Evolutionary conservation across 2,329 filamentous ascomycete genomes (phyloP), one percentile per base, ranked within the genome.

Genomic region (Pestalotiopsis sp.): DNA sequence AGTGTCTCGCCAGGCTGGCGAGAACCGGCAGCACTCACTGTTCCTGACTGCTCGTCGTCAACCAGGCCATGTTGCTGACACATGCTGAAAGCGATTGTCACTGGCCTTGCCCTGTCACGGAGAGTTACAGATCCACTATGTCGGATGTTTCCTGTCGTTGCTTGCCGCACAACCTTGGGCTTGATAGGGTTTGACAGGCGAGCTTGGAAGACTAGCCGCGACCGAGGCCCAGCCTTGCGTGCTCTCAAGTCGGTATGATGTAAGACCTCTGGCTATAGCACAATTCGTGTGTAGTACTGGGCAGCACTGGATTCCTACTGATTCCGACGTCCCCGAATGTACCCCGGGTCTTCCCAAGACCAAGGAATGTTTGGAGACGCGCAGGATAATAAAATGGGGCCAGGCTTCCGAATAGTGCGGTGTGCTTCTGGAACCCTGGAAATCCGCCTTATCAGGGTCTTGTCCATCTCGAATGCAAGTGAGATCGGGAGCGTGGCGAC

Each of bases 51-150:
- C 14, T 27, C 31, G n/a, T 69, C 69, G 14, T 23, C 17, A 14
- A 20, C 61, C 70, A 36, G 31, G 39, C 69, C 68, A 66, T 76
- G 73, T 27, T 75, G 72, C 57, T 74, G 70, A 66, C 76, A 78
- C 76, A 78, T 78, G 27, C 27, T 62, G 27, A 17, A 62, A 20
- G 14, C 38, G 17, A 59, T 52, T 45, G 13, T 58, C 52, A 13
- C 20, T 59, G 57, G 25, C 7, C 57, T 59, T 6, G 23, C 4
- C 11, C 23, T 36, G 31, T 20, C 6, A 17, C 31, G 25, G 59
- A 20, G 11, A 14, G 27, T 62, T 41, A 27, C 25, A 62, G 59
- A 31, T 36, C 23, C 57, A 59, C 20, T 13, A 27, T 59, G 13
- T n/a, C 45, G 17, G 17, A 5, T 20, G 17, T n/a, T 17, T 4